These are phyloP conservation scores for Hamigera avellanea DNA, from an alignment of 495 filamentous ascomycete species.

Conservation along the genomic window DNA sequence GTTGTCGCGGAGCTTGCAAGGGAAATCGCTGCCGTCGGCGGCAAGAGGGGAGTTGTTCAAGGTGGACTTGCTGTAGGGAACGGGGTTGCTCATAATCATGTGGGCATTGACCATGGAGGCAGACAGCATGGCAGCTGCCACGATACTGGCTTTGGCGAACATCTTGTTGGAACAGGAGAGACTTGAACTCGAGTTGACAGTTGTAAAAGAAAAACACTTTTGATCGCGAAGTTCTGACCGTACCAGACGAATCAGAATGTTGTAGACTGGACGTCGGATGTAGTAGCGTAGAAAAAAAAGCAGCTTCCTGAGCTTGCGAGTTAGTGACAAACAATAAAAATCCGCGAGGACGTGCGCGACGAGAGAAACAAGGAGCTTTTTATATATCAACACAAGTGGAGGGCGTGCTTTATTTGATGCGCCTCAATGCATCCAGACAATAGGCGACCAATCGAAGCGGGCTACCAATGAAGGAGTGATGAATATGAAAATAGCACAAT, in stretches of 20 bases:
- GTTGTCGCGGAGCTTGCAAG: slow-evolving; percentile 51
- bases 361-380: not conserved
- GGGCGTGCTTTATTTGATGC: too few species aligned
- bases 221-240: slow-evolving; percentile 15
- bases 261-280: slow-evolving; percentile 12
- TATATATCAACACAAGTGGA: too few species aligned
- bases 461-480: too few species aligned
- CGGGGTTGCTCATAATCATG: slow-evolving; percentile 57
- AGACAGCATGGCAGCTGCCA: slow-evolving; percentile 33
- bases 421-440: too few species aligned
- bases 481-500: too few species aligned
- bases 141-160: slow-evolving; percentile 22
- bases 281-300: too few species aligned
- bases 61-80: slow-evolving; percentile 44
- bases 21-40: slow-evolving; percentile 54
- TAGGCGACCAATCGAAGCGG: too few species aligned
- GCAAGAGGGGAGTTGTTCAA: slow-evolving; percentile 52
- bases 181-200: slow-evolving; percentile 2
- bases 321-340: not conserved
- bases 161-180: slow-evolving; percentile 21
- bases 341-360: too few species aligned
- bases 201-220: not conserved
- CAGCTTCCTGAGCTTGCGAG: not conserved
- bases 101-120: slow-evolving; percentile 45
- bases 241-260: slow-evolving; percentile 30